Percentiles rank a stretch among this genome's conserved stretches.
Conservation (phyloP, 225 moss, liverwort and hornwort species). For the Sphagnum tenellum region DNA sequence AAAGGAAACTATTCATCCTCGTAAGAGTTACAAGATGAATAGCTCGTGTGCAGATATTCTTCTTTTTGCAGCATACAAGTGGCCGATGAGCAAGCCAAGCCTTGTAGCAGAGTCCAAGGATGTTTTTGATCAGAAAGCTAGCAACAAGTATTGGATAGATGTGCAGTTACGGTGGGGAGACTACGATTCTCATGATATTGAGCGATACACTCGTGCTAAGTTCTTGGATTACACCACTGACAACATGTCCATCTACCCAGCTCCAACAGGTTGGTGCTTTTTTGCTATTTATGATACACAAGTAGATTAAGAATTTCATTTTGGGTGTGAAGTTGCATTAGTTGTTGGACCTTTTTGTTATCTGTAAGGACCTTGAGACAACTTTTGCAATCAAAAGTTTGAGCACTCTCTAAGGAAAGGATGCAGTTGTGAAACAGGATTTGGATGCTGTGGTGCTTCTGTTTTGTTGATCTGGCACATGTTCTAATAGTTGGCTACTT, state of each 20-base stretch:
- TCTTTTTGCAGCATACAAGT: slow-evolving; percentile 95
- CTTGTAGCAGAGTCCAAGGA: slow-evolving; percentile 97
- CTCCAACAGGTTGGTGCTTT: slow-evolving; percentile 59
- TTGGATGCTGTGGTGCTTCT: too few species aligned
- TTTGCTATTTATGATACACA: too few species aligned
- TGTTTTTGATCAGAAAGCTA: slow-evolving; percentile 97
- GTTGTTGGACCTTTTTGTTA: too few species aligned
- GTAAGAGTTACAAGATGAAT: slow-evolving; percentile 99
- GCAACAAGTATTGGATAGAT: slow-evolving; percentile 99
- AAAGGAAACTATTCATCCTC: slow-evolving; percentile 98
- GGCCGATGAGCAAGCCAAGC: slow-evolving; percentile 99
- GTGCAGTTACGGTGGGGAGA: slow-evolving; percentile 99
- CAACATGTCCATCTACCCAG: slow-evolving; percentile 99
- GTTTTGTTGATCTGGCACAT: too few species aligned
- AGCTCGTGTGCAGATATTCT: slow-evolving; percentile 98
- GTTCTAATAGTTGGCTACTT: too few species aligned
- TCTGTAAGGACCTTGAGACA: too few species aligned
- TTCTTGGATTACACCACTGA: slow-evolving; percentile 98
- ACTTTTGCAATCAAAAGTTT: too few species aligned
- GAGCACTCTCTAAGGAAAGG: too few species aligned
- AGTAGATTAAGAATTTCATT: too few species aligned
- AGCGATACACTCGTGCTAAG: slow-evolving; percentile 98
- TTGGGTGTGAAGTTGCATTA: too few species aligned
- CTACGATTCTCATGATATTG: slow-evolving; percentile 98
- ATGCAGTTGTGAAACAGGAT: too few species aligned